Conservation (phyloP, 331 rosid species). For the Stylosanthes scabra region DNA sequence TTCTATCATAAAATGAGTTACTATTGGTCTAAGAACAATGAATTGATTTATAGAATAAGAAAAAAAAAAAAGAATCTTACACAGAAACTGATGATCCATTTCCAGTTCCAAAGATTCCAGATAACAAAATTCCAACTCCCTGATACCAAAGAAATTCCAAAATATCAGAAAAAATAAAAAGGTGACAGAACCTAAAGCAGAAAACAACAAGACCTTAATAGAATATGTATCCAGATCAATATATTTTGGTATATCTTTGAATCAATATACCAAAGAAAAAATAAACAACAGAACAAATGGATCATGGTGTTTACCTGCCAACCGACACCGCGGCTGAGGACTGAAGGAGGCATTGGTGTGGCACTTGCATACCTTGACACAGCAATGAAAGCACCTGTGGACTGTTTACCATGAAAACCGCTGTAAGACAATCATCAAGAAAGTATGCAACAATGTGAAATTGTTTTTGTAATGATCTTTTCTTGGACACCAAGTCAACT, state of each 20-base stretch:
- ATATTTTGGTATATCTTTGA: too few species aligned
- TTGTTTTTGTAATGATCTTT: too few species aligned
- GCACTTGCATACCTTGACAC: conserved; percentile 88
- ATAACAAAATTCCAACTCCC: conserved; percentile 93
- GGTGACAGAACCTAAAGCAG: conserved; percentile 2
- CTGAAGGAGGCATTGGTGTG: conserved; percentile 84
- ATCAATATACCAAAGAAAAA: too few species aligned
- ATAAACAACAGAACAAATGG: too few species aligned
- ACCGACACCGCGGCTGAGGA: conserved; percentile 86
- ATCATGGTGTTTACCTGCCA: conserved; percentile 69
- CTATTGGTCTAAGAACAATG: neutral
- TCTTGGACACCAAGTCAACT: too few species aligned
- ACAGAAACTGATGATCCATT: conserved; percentile 92
- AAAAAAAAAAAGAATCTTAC: conserved; percentile 53
- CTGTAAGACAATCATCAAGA: neutral
- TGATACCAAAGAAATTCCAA: conserved; percentile 43
- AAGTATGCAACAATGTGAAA: neutral
- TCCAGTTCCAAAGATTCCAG: conserved; percentile 94
- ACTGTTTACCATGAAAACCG: conserved; percentile 56
- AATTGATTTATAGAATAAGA: conserved; percentile 11
- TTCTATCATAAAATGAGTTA: neutral
- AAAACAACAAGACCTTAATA: neutral
- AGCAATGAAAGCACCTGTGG: conserved; percentile 78
- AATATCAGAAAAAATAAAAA: conserved; percentile 48
- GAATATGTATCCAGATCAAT: neutral